phyloP scores from a whole-genome alignment of 768 basidiomycete species.

The Cyclocybe aegerita region DNA sequence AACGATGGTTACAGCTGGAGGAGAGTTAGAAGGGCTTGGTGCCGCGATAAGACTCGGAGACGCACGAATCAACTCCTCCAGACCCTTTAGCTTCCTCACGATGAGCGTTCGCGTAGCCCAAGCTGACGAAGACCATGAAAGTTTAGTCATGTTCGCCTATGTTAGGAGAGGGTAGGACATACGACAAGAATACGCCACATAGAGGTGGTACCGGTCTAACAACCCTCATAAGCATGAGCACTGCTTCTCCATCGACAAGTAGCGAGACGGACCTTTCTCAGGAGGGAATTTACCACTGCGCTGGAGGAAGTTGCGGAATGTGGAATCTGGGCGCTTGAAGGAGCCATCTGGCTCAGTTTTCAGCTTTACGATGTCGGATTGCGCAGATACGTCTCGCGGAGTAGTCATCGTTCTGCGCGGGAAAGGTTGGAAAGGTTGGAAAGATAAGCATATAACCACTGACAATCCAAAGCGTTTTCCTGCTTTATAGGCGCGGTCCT shows the following conservation, averaged over 20 bases:
- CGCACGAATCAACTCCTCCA: conserved; percentile 82
- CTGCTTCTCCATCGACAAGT: neutral
- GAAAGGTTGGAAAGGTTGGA: too few species aligned
- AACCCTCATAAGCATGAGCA: neutral
- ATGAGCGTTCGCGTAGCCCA: conserved; percentile 96
- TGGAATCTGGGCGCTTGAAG: conserved; percentile 50
- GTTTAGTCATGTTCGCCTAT: neutral
- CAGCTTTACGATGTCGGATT: conserved; percentile 55
- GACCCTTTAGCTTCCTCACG: conserved; percentile 85
- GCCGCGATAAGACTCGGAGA: conserved; percentile 5
- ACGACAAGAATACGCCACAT: conserved; percentile 88
- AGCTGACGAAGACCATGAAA: conserved; percentile 40
- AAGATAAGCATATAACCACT: too few species aligned
- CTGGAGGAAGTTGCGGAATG: conserved; percentile 58
- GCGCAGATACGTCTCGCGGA: conserved; percentile 15
- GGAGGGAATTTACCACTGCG: conserved; percentile 47
- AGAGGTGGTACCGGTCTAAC: conserved; percentile 89
- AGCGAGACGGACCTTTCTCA: conserved; percentile 59
- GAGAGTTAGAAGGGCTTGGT: neutral
- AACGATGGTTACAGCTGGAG: conserved; percentile 71
- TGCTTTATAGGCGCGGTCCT: too few species aligned
- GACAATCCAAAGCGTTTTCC: too few species aligned
- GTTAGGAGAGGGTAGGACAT: conserved; percentile 20
- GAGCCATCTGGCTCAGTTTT: conserved; percentile 59
- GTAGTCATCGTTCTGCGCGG: conserved; percentile 14